Evolutionary conservation across 1,284 basidiomycete species (phyloP).

Genomic region (Puccinia triticina): DNA sequence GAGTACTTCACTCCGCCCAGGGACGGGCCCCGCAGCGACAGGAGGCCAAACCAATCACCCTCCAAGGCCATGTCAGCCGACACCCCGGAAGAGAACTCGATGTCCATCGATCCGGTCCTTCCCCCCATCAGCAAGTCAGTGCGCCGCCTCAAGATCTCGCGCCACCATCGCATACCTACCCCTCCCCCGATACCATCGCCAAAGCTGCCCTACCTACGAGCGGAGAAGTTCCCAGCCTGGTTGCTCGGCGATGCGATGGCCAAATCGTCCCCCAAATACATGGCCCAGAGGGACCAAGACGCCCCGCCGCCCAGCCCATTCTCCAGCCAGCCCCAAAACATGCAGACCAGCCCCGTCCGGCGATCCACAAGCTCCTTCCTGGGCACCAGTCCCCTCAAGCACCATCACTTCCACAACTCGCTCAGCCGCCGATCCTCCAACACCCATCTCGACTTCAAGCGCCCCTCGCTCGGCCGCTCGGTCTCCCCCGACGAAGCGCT

Average conservation of each 20-base stretch:
- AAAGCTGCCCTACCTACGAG: background rate
- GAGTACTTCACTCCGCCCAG: background rate
- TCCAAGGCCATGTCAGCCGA: background rate
- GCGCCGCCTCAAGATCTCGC: conserved; percentile 1
- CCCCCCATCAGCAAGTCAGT: background rate
- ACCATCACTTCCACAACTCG: background rate
- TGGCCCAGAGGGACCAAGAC: background rate
- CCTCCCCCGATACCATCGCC: conserved; percentile 17
- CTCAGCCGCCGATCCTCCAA: conserved; percentile 21
- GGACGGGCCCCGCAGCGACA: background rate
- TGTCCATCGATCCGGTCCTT: background rate
- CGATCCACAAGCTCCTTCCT: background rate
- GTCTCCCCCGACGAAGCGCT: conserved; percentile 16
- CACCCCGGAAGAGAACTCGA: background rate
- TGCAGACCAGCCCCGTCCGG: background rate
- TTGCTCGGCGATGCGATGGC: conserved; percentile 13
- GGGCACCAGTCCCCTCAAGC: conserved; percentile 11
- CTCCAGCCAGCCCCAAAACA: background rate
- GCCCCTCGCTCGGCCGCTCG: background rate
- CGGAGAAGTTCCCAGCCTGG: conserved; percentile 20
- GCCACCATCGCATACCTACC: conserved; percentile 17
- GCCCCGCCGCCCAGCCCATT: background rate
- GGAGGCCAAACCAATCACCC: background rate
- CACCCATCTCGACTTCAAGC: background rate
- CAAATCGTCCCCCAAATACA: conserved; percentile 21